Conservation (phyloP, 331 rosid species). For the Acacia concinna region DNA sequence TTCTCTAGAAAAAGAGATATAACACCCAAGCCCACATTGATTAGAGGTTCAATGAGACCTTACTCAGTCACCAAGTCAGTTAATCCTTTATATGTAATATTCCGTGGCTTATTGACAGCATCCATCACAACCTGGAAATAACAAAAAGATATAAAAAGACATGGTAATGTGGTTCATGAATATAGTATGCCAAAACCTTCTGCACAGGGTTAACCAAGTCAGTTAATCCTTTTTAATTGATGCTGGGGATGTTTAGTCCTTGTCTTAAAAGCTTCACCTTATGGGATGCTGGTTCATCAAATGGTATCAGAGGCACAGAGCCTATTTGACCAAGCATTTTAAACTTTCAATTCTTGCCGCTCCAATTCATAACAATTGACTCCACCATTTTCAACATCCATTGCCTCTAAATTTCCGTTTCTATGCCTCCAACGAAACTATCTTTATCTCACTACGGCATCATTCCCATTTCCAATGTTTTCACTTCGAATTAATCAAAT, state of each 20-base stretch:
- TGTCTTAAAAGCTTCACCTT: neutral
- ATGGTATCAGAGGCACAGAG: neutral
- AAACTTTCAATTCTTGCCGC: neutral
- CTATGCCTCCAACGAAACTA: neutral
- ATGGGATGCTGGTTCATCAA: neutral
- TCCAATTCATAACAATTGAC: neutral
- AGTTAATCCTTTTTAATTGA: neutral
- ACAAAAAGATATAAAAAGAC: slow-evolving; percentile 27
- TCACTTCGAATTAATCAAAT: neutral
- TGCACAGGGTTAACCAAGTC: neutral
- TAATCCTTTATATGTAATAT: slow-evolving; percentile 80
- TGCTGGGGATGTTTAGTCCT: neutral
- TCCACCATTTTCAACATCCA: neutral
- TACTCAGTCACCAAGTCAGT: slow-evolving; percentile 98
- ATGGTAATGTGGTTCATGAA: slow-evolving; percentile 2
- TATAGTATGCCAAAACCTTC: slow-evolving; percentile 22
- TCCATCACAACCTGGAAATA: slow-evolving; percentile 90
- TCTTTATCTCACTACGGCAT: neutral
- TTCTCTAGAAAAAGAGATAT: neutral
- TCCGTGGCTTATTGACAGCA: slow-evolving; percentile 87
- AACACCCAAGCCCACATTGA: neutral
- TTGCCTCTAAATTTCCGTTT: neutral
- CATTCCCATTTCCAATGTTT: neutral
- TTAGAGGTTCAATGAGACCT: slow-evolving; percentile 43
- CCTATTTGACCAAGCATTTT: neutral